Evolutionary conservation across 2,329 filamentous ascomycete species (phyloP), one percentile per base, ranked within the genome.

Genomic region (Pyrenochaeta sp.): DNA sequence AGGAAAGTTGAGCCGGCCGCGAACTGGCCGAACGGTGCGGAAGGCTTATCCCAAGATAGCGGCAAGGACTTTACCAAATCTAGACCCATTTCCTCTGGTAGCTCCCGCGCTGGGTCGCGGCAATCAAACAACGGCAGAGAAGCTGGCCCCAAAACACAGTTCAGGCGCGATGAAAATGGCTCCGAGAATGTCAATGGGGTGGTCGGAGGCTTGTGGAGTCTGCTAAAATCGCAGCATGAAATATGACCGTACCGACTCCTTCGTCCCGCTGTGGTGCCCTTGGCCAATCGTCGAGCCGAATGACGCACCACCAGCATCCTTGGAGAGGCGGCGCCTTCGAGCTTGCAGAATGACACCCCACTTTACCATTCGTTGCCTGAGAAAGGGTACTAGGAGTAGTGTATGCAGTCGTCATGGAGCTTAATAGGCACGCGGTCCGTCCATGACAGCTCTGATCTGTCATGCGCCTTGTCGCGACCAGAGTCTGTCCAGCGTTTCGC

Each of bases 301-400:
- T 57, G 45, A 57, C 50, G 54, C 47, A 46, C 37, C 45, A n/a
- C 40, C 42, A 40, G 31, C 14, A 18, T 29, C 33, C 23, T 42
- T 21, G 15, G 35, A 32, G 33, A 30, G 45, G 32, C 47, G 47
- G 17, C 31, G 33, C 49, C 43, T 30, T 47, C 36, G 45, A 36
- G 41, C 10, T 21, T 37, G 45, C 23, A 42, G 32, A 44, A 47
- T 29, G 45, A 21, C 43, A 41, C 51, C 43, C 54, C 51, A 50
- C 46, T 54, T 41, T 48, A 33, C 32, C 39, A 50, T 41, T 11
- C 31, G 32, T 32, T 37, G 43, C 36, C 23, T 20, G 10, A 29
- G 15, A 20, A 39, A 23, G 23, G 20, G 14, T 14, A n/a, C n/a
- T 14, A 17, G 15, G 40, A 12, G 4, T 21, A 17, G 14, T 4